These are phyloP conservation scores for Glycine soja DNA, from an alignment of 306 rosid species.

Conservation along the genomic window DNA sequence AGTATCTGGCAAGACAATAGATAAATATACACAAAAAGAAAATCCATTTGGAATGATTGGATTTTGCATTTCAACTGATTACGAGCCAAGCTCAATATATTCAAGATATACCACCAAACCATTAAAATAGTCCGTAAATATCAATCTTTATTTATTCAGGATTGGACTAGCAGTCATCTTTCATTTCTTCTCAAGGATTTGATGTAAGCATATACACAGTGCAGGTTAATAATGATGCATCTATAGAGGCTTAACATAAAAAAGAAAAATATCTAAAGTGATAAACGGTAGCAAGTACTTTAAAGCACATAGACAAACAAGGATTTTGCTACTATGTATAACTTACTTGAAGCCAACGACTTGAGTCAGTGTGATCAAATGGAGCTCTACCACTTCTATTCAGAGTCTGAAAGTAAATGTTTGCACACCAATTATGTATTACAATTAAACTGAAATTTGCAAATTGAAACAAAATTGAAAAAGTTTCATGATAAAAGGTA, in stretches of 20 bases:
- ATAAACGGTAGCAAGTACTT: slow-evolving; percentile 24
- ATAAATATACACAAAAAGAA: background rate
- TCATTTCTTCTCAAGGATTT: slow-evolving; percentile 36
- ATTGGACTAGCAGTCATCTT: slow-evolving; percentile 18
- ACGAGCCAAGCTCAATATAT: slow-evolving; percentile 21
- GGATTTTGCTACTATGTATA: slow-evolving; percentile 30
- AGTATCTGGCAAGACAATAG: background rate
- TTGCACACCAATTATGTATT: slow-evolving; percentile 22
- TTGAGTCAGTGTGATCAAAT: slow-evolving; percentile 80
- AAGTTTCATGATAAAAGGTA: slow-evolving; percentile 9
- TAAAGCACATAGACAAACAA: slow-evolving; percentile 14
- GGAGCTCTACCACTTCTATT: slow-evolving; percentile 87
- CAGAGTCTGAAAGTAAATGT: slow-evolving; percentile 63
- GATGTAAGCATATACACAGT: slow-evolving; percentile 13
- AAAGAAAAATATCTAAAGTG: slow-evolving; percentile 27
- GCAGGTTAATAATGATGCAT: slow-evolving; percentile 19
- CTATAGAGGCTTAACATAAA: slow-evolving; percentile 20
- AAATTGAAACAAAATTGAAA: slow-evolving; percentile 3
- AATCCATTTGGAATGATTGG: slow-evolving; percentile 17
- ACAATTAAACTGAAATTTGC: slow-evolving; percentile 30
- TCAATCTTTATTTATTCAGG: slow-evolving; percentile 22
- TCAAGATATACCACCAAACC: slow-evolving; percentile 26
- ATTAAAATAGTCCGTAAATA: slow-evolving; percentile 34
- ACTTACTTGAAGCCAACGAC: slow-evolving; percentile 99
- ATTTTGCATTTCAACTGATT: slow-evolving; percentile 6